Evolutionary conservation across 179 eudicot genomes (phyloP), one percentile per base, ranked within the genome.

Genomic region (Pouteria campechiana): DNA sequence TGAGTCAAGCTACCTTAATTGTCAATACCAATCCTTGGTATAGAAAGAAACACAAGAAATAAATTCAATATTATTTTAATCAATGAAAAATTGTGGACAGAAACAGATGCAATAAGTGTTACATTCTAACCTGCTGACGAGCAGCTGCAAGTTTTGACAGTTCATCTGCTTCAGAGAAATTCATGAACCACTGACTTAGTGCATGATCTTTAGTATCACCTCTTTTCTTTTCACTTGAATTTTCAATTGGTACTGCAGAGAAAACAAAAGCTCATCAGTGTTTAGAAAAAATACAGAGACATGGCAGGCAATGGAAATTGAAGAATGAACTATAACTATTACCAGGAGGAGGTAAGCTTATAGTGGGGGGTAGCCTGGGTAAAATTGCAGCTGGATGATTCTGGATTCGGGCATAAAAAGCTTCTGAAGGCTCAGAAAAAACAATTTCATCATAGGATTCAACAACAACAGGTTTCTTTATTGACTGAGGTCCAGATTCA

Each of bases 361-460:
- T 32, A 32, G 65, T 42, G 25, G 70, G 60, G 24, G 81, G 77
- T 27, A 83, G 50, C 17, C 69, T 58, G 17, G 83, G 83, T 54
- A 83, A 61, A 48, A 63, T 24, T 15, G 70, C 72, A 49, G 90
- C 80, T 47, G 94, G 96, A 55, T 83, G 83, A 61, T 76, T 79
- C 52, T 57, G 75, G 10, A 72, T 77, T 50, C 83, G 81, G 55
- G 79, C 66, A 41, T 65, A 58, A 61, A 87, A 79, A 30, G 40
- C 46, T 49, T 65, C 78, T 1, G 63, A 56, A 32, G 90, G 94
- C 25, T 77, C 78, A 7, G 90, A 73, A 21, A 87, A 79, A 25
- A 87, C 96, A 49, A 83, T 69, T 55, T 87, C 94, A 52, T 87
- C 73, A 53, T 87, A 87, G 27, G 79, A 60, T 65, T 87, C 94